Conservation (phyloP, 129 eudicot genomes). For the Oenanthe sinensis region DNA sequence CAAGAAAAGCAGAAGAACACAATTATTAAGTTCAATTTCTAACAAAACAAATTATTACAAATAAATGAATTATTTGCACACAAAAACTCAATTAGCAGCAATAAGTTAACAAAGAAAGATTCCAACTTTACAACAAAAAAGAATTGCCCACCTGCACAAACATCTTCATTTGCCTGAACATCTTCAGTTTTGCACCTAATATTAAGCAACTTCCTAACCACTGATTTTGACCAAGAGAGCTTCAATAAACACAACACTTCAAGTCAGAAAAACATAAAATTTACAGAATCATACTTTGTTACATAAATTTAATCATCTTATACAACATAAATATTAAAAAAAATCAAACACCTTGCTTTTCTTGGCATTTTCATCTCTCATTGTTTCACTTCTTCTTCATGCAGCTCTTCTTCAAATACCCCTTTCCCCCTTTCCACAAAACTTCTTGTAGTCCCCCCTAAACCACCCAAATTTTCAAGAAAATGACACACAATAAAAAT, state of each 20-base stretch:
- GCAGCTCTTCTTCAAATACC: conserved; percentile 24
- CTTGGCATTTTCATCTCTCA: conserved; percentile 74
- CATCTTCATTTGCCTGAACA: conserved; percentile 46
- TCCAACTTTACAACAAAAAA: background rate
- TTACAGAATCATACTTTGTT: background rate
- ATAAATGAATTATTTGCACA: background rate
- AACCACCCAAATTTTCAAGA: conserved; percentile 13
- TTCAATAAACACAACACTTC: conserved; percentile 20
- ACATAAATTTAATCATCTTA: background rate
- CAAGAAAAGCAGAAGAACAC: background rate
- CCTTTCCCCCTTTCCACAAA: conserved; percentile 15
- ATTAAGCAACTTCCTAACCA: conserved; percentile 83
- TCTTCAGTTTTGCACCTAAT: conserved; percentile 66
- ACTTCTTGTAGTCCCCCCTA: background rate
- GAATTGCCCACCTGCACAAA: conserved; percentile 46
- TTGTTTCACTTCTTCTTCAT: conserved; percentile 55
- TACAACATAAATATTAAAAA: background rate
- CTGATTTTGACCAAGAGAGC: conserved; percentile 88
- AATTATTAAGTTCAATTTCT: background rate
- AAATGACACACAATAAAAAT: conserved; percentile 2
- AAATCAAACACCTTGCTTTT: conserved; percentile 63
- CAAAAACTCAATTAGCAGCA: background rate
- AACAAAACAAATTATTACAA: background rate
- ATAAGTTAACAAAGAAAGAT: background rate
- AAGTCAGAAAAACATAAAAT: conserved; percentile 11